Conservation (phyloP, 75 land plant species). For the Adiantum capillusveneris region DNA sequence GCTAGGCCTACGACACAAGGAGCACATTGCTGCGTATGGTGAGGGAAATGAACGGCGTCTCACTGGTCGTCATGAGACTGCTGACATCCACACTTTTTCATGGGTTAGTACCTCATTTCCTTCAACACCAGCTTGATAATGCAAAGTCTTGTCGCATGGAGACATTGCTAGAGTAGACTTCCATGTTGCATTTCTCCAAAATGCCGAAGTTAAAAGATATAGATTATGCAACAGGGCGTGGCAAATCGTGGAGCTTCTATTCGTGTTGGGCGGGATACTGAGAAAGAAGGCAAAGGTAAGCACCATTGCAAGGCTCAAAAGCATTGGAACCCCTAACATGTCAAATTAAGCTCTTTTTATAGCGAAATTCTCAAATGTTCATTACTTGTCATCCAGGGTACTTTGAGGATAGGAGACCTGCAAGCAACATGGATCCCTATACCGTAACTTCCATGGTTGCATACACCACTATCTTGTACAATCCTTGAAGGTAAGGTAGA, state of each 20-base stretch:
- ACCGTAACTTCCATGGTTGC: constrained; percentile 42
- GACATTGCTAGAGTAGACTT: no score
- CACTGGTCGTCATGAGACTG: constrained; percentile 34
- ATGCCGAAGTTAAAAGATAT: no score
- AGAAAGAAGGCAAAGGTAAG: constrained; percentile 48
- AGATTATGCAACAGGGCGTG: constrained; percentile 61
- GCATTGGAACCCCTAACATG: not conserved
- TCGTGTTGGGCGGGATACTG: constrained; percentile 82
- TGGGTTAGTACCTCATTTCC: constrained; percentile 19
- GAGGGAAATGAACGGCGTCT: constrained; percentile 38
- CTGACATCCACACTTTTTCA: constrained; percentile 31
- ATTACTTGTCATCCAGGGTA: constrained; percentile 17
- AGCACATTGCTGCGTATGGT: constrained; percentile 65
- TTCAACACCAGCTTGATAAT: no score
- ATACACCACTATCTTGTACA: constrained; percentile 35
- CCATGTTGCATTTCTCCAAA: no score
- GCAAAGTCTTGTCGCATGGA: no score
- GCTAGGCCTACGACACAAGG: constrained; percentile 55
- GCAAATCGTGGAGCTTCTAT: constrained; percentile 86
- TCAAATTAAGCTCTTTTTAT: no score
- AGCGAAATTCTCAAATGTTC: no score
- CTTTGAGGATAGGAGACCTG: constrained; percentile 43
- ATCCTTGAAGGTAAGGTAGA: constrained; percentile 11
- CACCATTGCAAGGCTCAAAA: constrained; percentile 17
- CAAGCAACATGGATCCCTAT: constrained; percentile 51